Base-by-base conservation (phyloP, 805 yeast species). In the Ogataea allantospora region DNA sequence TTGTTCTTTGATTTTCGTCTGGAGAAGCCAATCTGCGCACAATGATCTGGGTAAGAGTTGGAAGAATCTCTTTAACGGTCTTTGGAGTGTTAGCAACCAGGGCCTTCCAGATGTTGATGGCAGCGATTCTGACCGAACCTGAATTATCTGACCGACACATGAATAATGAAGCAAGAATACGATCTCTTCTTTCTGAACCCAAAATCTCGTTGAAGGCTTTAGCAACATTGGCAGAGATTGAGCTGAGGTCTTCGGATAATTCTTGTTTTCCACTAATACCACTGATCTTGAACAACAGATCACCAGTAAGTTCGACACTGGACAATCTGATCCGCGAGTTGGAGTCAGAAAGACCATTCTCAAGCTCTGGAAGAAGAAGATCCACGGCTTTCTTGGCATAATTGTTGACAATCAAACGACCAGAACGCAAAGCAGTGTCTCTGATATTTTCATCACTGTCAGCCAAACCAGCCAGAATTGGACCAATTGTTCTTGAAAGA, bases 51-150 rank as follows among this genome's bases (percentile, higher is more conserved):
- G 93, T 85, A 47, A 93, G 76, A 5, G 88, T 71, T 20, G 96
- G 95, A 46, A 93, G 64, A 44, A 93, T 88, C 60, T 89, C 97
- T 68, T 86, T 91, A 31, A 93, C 83, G 3, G 96, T 86, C 57
- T 85, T 80, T 28, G 99, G 98, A 15, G 99, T 93, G 60, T 93
- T 93, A 32, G 95, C 85, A 35, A 93, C 97, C 57, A 93, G 70
- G 0, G 96, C 88, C 66, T 89, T 89, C 99, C 99, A 93, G 31
- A 93, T 88, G 53, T 93, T 96, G 43, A 87, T 78, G 9, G 98
- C 81, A 17, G 95, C 85, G 48, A 79, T 79, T 53, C 99, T 80
- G 18, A 93, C 99, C 48, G 80, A 72, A 50, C 87, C 87, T 25
- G 93, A 77, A 26, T 80, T 77, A 68, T 93, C 99, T 10, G 95